A percentile compares a stretch with the other conserved stretches of the same genome.
Evolutionary conservation across 139 green algal species (phyloP).

Genomic region (Chlamydomonas sp.): DNA sequence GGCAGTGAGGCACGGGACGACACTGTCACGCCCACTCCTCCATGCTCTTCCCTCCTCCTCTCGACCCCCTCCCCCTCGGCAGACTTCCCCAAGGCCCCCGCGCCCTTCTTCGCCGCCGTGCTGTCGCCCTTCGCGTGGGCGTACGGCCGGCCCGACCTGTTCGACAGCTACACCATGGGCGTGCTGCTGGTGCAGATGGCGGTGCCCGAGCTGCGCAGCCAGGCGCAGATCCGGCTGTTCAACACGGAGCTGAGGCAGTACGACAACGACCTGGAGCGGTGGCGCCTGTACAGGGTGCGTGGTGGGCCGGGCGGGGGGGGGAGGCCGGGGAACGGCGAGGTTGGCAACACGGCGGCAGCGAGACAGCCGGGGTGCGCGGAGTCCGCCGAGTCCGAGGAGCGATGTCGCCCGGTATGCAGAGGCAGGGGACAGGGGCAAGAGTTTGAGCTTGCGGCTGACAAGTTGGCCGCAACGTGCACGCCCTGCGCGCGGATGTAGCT

Average conservation of each 20-base stretch:
- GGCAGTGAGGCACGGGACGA: too few relatives aligned
- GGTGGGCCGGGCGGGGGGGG: not conserved
- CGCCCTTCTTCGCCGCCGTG: constrained; percentile 73
- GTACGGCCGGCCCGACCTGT: constrained; percentile 87
- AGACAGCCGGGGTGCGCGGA: too few relatives aligned
- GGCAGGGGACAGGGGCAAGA: too few relatives aligned
- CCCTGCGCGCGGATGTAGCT: too few relatives aligned
- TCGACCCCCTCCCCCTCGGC: not conserved
- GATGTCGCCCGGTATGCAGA: too few relatives aligned
- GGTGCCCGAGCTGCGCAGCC: constrained; percentile 80
- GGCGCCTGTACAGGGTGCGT: constrained; percentile 39
- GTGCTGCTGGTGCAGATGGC: constrained; percentile 79
- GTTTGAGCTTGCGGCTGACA: too few relatives aligned
- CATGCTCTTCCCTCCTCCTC: not conserved
- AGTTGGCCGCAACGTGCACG: too few relatives aligned
- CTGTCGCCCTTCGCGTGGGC: constrained; percentile 84
- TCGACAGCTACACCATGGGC: constrained; percentile 86
- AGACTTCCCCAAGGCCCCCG: constrained; percentile 78
- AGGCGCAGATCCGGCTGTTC: constrained; percentile 57
- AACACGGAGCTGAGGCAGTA: constrained; percentile 70
- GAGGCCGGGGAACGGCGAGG: not conserved
- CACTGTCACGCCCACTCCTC: too few relatives aligned
- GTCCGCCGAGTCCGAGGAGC: too few relatives aligned
- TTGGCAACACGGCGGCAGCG: too few relatives aligned
- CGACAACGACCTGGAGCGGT: constrained; percentile 58